Evolutionary conservation across 805 yeast species (phyloP).

Genomic region (Groenewaldozyma salmanticensis): DNA sequence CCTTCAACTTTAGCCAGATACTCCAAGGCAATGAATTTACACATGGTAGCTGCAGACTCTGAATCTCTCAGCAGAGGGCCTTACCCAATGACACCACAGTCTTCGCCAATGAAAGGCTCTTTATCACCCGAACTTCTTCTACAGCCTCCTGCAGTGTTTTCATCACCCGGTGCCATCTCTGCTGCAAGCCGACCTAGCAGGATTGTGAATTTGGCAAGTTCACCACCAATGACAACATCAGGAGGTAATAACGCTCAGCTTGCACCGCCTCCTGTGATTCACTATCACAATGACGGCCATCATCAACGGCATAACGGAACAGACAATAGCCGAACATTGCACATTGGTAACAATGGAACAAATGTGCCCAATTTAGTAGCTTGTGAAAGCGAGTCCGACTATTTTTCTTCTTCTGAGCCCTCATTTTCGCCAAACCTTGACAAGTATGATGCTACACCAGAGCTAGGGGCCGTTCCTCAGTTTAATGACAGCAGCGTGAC

Average conservation of each 20-base stretch:
- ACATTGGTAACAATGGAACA: background rate
- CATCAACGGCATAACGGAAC: background rate
- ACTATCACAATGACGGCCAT: background rate
- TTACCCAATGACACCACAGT: conserved; percentile 12
- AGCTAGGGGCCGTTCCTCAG: conserved; percentile 10
- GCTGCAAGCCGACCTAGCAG: background rate
- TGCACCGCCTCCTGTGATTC: background rate
- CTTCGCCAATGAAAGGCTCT: conserved; percentile 9
- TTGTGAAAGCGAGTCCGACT: conserved; percentile 15
- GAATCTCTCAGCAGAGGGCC: conserved; percentile 6
- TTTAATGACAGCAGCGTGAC: conserved; percentile 12
- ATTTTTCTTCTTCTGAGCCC: conserved; percentile 14
- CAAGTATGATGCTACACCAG: conserved; percentile 11
- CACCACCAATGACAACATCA: too few species aligned
- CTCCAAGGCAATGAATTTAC: conserved; percentile 16
- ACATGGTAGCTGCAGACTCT: conserved; percentile 13
- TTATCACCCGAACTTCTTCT: conserved; percentile 1
- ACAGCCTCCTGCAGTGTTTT: conserved; percentile 1
- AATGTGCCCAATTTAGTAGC: conserved; percentile 2
- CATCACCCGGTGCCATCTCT: background rate
- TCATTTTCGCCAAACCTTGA: conserved; percentile 15
- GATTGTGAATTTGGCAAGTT: background rate
- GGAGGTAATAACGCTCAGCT: background rate
- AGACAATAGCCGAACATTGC: too few species aligned
- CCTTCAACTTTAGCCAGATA: conserved; percentile 18